Conservation (phyloP, 1,284 basidiomycete species). For the Sphagnurus paluster region DNA sequence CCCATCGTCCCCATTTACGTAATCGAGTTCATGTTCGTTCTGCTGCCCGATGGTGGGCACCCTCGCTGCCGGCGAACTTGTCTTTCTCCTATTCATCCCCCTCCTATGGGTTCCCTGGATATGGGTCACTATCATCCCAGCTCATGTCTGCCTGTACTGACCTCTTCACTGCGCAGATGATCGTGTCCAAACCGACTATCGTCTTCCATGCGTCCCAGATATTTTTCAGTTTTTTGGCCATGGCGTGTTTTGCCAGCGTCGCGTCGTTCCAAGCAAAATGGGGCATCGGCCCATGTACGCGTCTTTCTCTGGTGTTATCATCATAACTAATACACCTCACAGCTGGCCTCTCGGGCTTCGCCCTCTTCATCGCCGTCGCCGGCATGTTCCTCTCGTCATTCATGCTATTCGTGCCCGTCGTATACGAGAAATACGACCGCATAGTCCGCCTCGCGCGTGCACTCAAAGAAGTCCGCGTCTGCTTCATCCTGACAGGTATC, state of each 20-base stretch:
- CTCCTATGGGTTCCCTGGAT: constrained; percentile 62
- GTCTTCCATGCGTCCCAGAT: constrained; percentile 72
- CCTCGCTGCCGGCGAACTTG: constrained; percentile 38
- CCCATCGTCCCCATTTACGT: too few relatives aligned
- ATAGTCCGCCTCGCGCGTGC: constrained; percentile 74
- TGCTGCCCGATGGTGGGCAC: constrained; percentile 25
- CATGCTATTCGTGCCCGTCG: constrained; percentile 74
- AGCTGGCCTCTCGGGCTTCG: constrained; percentile 86
- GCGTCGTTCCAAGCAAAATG: constrained; percentile 85
- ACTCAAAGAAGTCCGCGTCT: constrained; percentile 76
- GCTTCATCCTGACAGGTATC: constrained; percentile 74
- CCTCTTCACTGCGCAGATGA: constrained; percentile 69
- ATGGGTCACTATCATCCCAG: constrained; percentile 52
- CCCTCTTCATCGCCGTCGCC: constrained; percentile 74
- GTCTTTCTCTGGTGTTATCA: constrained; percentile 1
- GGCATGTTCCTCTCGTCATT: constrained; percentile 73
- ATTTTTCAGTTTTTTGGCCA: constrained; percentile 88
- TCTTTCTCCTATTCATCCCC: constrained; percentile 63
- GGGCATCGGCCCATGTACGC: constrained; percentile 81
- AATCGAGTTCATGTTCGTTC: constrained; percentile 50
- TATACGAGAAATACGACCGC: constrained; percentile 86
- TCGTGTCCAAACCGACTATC: constrained; percentile 78
- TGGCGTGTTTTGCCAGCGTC: constrained; percentile 85
- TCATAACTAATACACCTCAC: constrained; percentile 13
- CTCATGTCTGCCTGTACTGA: constrained; percentile 10